phyloP scores from a whole-genome alignment of 2,329 filamentous ascomycete genomes.

The Boeremia exigua region DNA sequence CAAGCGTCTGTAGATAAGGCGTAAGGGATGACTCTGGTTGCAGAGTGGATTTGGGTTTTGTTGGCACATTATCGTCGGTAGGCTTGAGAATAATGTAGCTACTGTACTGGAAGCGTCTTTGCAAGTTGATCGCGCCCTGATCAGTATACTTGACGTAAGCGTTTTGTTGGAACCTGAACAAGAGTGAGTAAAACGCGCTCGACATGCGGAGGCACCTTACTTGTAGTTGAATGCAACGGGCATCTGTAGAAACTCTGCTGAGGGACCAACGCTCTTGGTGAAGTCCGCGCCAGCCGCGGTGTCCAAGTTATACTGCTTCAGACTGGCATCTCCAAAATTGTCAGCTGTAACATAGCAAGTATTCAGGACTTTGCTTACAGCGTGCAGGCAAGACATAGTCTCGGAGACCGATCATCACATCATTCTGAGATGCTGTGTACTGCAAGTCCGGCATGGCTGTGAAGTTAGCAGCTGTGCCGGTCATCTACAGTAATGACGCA shows the following conservation, averaged over 20 bases:
- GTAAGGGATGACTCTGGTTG: conserved; percentile 59
- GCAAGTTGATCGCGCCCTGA: conserved; percentile 43
- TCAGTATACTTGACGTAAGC: conserved; percentile 70
- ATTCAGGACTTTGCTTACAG: conserved; percentile 56
- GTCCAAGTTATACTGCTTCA: conserved; percentile 66
- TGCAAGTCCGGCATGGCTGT: conserved; percentile 82
- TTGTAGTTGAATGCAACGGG: conserved; percentile 72
- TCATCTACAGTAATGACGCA: background rate
- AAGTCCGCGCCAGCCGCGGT: conserved; percentile 59
- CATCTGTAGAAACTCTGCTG: conserved; percentile 77
- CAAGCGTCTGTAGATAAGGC: conserved; percentile 66
- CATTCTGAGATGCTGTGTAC: conserved; percentile 71
- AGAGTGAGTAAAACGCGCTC: background rate
- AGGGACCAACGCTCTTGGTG: conserved; percentile 75
- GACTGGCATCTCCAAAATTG: conserved; percentile 55
- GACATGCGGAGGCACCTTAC: conserved; percentile 37
- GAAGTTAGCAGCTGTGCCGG: conserved; percentile 19
- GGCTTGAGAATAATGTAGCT: conserved; percentile 62
- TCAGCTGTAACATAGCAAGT: background rate
- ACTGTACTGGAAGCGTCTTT: conserved; percentile 33
- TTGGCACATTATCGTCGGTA: conserved; percentile 68
- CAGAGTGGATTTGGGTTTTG: conserved; percentile 63
- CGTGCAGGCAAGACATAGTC: conserved; percentile 74
- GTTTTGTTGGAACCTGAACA: conserved; percentile 79
- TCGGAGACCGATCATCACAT: conserved; percentile 74